Evolutionary conservation across 129 eudicot species (phyloP).

Genomic region (Dittrichia graveolens): DNA sequence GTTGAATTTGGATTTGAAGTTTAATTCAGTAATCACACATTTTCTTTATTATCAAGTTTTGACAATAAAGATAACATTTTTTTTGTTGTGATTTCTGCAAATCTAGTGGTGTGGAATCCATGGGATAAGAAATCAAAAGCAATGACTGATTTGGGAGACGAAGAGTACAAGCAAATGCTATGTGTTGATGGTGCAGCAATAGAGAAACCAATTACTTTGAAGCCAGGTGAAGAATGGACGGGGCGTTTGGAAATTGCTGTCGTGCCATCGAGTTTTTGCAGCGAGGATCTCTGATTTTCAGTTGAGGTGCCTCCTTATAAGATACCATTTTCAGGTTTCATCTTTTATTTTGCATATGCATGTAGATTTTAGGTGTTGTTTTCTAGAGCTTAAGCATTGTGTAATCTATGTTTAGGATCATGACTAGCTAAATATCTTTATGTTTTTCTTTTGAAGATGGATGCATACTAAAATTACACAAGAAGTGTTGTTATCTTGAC

Average conservation of each 20-base stretch:
- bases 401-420: slow-evolving; percentile 28
- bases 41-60: too few species aligned
- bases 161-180: slow-evolving; percentile 85
- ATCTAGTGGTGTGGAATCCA: slow-evolving; percentile 87
- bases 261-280: slow-evolving; percentile 75
- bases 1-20: too few species aligned
- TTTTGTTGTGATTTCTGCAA: not conserved
- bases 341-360: slow-evolving; percentile 27
- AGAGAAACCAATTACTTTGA: slow-evolving; percentile 72
- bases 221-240: slow-evolving; percentile 93
- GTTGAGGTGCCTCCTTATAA: slow-evolving; percentile 33
- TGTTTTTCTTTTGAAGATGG: slow-evolving; percentile 25
- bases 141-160: slow-evolving; percentile 85
- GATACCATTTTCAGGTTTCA: slow-evolving; percentile 12
- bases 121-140: slow-evolving; percentile 95
- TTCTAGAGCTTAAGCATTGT: slow-evolving; percentile 22
- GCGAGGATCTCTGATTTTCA: slow-evolving; percentile 62
- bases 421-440: slow-evolving; percentile 21
- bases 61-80: too few species aligned
- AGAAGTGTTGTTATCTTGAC: slow-evolving; percentile 7
- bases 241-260: slow-evolving; percentile 73
- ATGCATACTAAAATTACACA: slow-evolving; percentile 23
- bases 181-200: slow-evolving; percentile 86
- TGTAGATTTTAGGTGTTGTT: slow-evolving; percentile 33
- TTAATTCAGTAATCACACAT: too few species aligned